phyloP scores from a whole-genome alignment of 768 basidiomycete genomes.

The Mycena haematopus region DNA sequence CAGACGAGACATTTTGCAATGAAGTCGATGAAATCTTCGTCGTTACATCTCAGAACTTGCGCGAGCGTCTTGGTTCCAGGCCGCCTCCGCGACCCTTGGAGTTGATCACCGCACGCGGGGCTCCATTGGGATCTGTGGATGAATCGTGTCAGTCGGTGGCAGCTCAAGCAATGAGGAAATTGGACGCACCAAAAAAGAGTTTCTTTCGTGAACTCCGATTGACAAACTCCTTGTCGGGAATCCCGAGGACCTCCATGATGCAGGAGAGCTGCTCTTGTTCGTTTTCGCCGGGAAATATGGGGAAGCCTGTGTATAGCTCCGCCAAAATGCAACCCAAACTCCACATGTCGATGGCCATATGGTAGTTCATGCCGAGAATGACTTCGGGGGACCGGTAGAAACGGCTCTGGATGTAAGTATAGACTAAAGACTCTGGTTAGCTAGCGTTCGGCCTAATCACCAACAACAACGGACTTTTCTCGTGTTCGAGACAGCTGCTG shows the following conservation, averaged over 20 bases:
- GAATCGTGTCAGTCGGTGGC: constrained; percentile 6
- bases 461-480: constrained; percentile 77
- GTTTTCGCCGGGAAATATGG: constrained; percentile 99
- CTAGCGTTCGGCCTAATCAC: neutral
- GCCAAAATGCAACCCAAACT: constrained; percentile 98
- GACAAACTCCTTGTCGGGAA: constrained; percentile 94
- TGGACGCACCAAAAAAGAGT: constrained; percentile 87
- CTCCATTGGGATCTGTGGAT: constrained; percentile 84
- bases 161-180: constrained; percentile 8
- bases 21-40: constrained; percentile 96
- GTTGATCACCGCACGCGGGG: constrained; percentile 92
- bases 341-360: constrained; percentile 99
- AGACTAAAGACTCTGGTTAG: constrained; percentile 61
- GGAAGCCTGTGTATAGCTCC: constrained; percentile 96
- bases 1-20: constrained; percentile 96
- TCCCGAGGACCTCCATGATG: constrained; percentile 98
- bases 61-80: constrained; percentile 91
- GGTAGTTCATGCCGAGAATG: constrained; percentile 98
- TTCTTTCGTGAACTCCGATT: constrained; percentile 94
- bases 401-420: constrained; percentile 98
- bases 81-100: constrained; percentile 91
- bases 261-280: constrained; percentile 98
- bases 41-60: constrained; percentile 89
- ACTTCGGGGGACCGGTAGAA: constrained; percentile 99
- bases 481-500: constrained; percentile 96